Conservation (phyloP, 257 asterid genomes). For the Echium plantagineum region DNA sequence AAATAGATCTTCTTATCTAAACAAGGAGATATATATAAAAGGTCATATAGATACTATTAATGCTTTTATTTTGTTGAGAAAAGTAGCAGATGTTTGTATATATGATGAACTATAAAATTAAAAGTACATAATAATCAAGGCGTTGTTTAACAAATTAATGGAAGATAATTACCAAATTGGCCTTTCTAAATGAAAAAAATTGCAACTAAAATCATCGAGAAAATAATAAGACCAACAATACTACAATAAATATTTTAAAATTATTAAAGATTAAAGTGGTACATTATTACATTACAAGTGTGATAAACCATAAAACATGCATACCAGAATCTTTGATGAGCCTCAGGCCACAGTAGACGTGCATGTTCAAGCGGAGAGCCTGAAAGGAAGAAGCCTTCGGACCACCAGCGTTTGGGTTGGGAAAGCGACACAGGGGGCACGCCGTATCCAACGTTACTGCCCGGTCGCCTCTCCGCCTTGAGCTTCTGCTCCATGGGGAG, state of each 20-base stretch:
- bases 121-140: too few species aligned
- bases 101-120: background rate
- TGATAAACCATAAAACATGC: background rate
- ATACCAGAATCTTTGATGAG: slow-evolving; percentile 54
- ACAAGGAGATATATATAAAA: too few species aligned
- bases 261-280: too few species aligned
- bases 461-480: slow-evolving; percentile 48
- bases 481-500: slow-evolving; percentile 77
- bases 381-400: slow-evolving; percentile 80
- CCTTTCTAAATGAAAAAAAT: too few species aligned
- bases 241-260: too few species aligned
- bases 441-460: slow-evolving; percentile 65
- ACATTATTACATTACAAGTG: background rate
- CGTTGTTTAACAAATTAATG: too few species aligned
- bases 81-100: background rate
- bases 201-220: too few species aligned
- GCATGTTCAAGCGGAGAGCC: slow-evolving; percentile 77
- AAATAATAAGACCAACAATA: too few species aligned
- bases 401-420: slow-evolving; percentile 80
- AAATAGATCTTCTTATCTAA: too few species aligned
- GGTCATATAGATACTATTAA: too few species aligned
- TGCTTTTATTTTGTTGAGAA: background rate
- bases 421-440: slow-evolving; percentile 63
- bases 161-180: too few species aligned
- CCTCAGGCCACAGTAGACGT: slow-evolving; percentile 65